Conservation (phyloP, 768 basidiomycete species). For the Floccularia luteovirens region DNA sequence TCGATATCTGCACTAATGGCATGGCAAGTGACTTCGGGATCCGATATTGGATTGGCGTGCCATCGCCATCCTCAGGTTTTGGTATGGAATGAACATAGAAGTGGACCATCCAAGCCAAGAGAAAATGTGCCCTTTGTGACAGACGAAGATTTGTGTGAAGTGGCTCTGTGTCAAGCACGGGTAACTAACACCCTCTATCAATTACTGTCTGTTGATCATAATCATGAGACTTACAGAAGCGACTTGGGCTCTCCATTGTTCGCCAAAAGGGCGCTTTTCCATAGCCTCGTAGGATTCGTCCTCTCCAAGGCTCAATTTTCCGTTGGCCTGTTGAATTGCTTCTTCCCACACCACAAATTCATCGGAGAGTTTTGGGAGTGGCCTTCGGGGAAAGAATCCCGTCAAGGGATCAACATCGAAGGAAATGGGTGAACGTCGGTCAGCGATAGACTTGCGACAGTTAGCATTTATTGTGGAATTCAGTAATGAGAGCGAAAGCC, state of each 20-base stretch:
- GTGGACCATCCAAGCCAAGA: conserved; percentile 84
- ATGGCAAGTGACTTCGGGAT: conserved; percentile 75
- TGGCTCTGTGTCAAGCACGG: conserved; percentile 48
- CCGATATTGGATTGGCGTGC: conserved; percentile 22
- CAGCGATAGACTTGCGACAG: conserved; percentile 19
- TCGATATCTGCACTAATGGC: conserved; percentile 73
- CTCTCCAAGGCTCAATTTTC: conserved; percentile 48
- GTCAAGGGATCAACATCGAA: conserved; percentile 57
- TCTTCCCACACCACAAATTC: conserved; percentile 67
- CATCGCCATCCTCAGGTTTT: conserved; percentile 20
- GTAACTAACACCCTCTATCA: conserved; percentile 46
- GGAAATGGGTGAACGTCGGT: conserved; percentile 29
- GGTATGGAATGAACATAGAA: conserved; percentile 85
- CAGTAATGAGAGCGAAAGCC: conserved; percentile 36
- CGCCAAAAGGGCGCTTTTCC: conserved; percentile 44
- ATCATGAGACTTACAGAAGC: conserved; percentile 42
- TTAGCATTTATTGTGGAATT: conserved; percentile 30
- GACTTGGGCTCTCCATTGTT: conserved; percentile 61
- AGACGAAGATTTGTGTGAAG: conserved; percentile 49
- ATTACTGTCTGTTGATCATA: neutral
- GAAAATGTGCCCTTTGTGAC: conserved; percentile 81
- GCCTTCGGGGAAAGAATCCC: conserved; percentile 78
- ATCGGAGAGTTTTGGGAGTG: conserved; percentile 46
- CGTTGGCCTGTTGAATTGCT: conserved; percentile 47
- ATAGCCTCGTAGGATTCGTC: conserved; percentile 41